Percentiles rank a stretch among this genome's conserved stretches.
Conservation (phyloP, 169 alveolate species). For the Perkinsus olseni region DNA sequence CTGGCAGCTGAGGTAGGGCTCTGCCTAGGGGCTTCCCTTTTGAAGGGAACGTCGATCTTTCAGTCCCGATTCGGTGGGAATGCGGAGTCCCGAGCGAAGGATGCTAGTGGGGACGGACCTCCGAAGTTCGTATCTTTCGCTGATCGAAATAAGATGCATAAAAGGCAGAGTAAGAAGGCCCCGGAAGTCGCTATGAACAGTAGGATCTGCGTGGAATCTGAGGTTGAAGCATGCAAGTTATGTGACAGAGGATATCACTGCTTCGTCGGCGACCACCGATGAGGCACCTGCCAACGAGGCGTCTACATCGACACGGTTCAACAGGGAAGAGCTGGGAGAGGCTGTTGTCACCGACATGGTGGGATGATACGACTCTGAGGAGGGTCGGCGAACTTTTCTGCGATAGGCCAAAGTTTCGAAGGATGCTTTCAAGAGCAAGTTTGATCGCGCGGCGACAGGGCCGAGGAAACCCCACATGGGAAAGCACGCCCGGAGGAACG, state of each 20-base stretch:
- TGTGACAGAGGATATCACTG: neutral
- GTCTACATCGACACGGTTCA: neutral
- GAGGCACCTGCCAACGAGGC: neutral
- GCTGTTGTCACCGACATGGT: neutral
- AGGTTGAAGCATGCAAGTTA: neutral
- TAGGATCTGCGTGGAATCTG: neutral
- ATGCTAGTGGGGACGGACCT: neutral
- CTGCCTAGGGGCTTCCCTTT: neutral
- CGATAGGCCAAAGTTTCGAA: neutral
- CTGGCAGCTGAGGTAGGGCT: neutral
- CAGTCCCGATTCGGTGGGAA: neutral
- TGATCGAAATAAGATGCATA: neutral
- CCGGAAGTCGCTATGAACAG: neutral
- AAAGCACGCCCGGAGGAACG: neutral
- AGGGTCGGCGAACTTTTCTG: neutral
- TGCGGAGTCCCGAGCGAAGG: neutral
- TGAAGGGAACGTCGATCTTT: neutral
- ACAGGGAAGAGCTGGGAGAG: neutral
- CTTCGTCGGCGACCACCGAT: neutral
- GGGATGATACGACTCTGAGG: neutral
- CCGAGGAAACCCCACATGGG: neutral
- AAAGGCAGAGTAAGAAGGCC: neutral
- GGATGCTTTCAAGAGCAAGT: neutral
- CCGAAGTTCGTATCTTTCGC: neutral
- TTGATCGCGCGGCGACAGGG: neutral